Base-by-base conservation (phyloP, 768 basidiomycete genomes). In the Agaricus subrufescens region DNA sequence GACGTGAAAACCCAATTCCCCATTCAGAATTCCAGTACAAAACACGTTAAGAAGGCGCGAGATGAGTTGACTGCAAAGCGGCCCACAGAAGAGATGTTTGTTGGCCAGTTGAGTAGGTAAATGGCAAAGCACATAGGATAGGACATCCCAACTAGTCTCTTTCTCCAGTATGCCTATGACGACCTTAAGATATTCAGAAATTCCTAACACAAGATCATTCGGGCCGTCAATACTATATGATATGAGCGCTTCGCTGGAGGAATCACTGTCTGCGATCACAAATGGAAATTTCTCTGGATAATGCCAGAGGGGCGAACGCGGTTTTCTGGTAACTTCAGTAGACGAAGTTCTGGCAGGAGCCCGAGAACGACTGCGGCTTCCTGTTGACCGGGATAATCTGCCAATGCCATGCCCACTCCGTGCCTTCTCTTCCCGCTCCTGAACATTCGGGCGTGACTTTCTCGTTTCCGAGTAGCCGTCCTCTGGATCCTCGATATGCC, bases 1-100 rank as follows among this genome's bases (percentile, higher is more conserved):
- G 23, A 87, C 71, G 9, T 78, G 69, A 19, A 76, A 70, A 0
- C 76, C 86, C 12, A 94, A 73, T 9, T 78, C 75, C 7, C 80
- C 83, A 11, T 73, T 77, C 19, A 82, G 70, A 30, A 95, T 79
- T 0, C 82, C 82, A 1, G 78, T 73, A 71, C 91, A 91, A 11
- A 98, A 71, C 27, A 77, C 66, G n/a, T 76, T 75, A 39, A 93
- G 71, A 34, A 98, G 71, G 47, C 73, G 76, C 4, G 82, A 74
- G 23, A 95, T 79, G 9, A 81, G 79, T 12, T 66, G 70, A n/a
- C 85, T 76, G 29, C 89, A 85, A 50, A 84, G 83, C 0, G 91
- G 91, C 1, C 97, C 97, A 65, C 95, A 97, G 69, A 97, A 95
- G 51, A 98, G 78, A 64, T 98, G 94, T 69, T 98, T 98, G 79